phyloP scores from a whole-genome alignment of 148 eudicot species.

The Bassia scoparia region DNA sequence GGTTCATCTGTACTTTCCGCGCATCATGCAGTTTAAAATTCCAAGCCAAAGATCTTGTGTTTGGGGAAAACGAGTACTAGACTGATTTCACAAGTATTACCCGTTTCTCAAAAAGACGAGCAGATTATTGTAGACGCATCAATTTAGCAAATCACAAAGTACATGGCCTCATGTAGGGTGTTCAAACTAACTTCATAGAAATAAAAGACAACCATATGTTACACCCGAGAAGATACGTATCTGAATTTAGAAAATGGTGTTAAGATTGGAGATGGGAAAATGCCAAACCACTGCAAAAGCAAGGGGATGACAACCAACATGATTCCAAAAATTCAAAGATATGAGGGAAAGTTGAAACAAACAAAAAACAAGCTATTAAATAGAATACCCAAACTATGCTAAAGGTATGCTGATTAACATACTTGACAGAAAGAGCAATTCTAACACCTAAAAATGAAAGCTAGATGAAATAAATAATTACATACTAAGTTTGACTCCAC shows the following conservation, averaged over 20 bases:
- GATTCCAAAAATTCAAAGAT: background rate
- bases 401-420: background rate
- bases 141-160: background rate
- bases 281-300: background rate
- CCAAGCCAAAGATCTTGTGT: background rate
- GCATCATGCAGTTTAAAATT: slow-evolving; percentile 12
- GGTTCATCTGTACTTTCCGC: background rate
- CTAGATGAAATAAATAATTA: background rate
- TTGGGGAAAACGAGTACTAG: slow-evolving; percentile 2
- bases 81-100: slow-evolving; percentile 10
- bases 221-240: background rate
- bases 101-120: background rate
- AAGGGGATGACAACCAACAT: background rate
- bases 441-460: slow-evolving; percentile 9
- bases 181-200: background rate
- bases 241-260: background rate
- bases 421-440: slow-evolving; percentile 4
- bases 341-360: background rate
- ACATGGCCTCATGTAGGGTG: background rate
- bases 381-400: background rate
- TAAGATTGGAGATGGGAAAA: slow-evolving; percentile 1
- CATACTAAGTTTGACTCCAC: background rate
- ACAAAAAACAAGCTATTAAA: background rate
- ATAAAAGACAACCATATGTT: background rate
- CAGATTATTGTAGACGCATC: background rate